Evolutionary conservation across 1,284 basidiomycete genomes (phyloP).

Genomic region (Porogramme epimiltina): DNA sequence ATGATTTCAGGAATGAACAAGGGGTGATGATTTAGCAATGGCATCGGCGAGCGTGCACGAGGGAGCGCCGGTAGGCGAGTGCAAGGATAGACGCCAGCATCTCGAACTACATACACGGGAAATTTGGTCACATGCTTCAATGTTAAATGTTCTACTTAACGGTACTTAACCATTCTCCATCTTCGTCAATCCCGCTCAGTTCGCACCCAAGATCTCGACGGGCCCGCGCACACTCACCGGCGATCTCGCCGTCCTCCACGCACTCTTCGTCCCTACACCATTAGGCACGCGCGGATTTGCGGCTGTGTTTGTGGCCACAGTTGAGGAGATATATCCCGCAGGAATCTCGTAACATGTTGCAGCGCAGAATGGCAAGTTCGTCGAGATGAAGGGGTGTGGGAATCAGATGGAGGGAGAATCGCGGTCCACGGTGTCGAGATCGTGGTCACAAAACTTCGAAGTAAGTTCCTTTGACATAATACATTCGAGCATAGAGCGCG

Average conservation of each 20-base stretch:
- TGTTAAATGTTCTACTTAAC: too few relatives aligned
- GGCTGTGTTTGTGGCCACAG: conserved; percentile 80
- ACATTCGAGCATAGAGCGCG: background rate
- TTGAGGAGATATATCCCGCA: conserved; percentile 85
- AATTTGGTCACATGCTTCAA: too few relatives aligned
- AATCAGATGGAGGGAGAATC: conserved; percentile 86
- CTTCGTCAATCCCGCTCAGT: conserved; percentile 98
- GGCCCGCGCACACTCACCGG: conserved; percentile 86
- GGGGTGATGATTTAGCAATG: too few relatives aligned
- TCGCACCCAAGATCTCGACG: conserved; percentile 86
- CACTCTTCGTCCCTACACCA: conserved; percentile 33
- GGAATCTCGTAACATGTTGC: conserved; percentile 83
- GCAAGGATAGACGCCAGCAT: too few relatives aligned
- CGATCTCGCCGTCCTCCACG: conserved; percentile 58
- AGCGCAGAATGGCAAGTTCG: conserved; percentile 85
- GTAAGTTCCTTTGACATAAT: too few relatives aligned
- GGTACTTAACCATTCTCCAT: too few relatives aligned
- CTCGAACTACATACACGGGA: too few relatives aligned
- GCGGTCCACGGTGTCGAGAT: conserved; percentile 91
- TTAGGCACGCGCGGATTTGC: conserved; percentile 46
- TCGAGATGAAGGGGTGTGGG: conserved; percentile 87
- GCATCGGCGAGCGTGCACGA: too few relatives aligned
- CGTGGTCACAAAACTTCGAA: conserved; percentile 92
- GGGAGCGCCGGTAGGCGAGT: too few relatives aligned
- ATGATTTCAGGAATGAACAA: too few relatives aligned